A percentile compares a stretch with the other conserved stretches of the same genome.
Conservation (phyloP, 2,329 filamentous ascomycete species). For the Juglanconis sp. region DNA sequence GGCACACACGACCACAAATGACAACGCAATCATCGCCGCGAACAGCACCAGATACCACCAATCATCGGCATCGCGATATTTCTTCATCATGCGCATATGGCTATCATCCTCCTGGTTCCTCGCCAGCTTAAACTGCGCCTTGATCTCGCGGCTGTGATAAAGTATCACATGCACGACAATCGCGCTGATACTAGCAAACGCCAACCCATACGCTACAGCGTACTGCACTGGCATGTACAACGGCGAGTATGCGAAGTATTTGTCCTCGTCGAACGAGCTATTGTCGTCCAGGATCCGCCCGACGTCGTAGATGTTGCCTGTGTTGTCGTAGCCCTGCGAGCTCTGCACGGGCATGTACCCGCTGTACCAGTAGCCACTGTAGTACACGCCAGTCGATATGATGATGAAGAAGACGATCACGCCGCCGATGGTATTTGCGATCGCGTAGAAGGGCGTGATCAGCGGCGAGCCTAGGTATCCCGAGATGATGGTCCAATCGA, state of each 20-base stretch:
- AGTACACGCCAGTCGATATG: conserved; percentile 58
- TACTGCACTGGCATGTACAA: conserved; percentile 63
- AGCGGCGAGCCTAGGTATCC: conserved; percentile 49
- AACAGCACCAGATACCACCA: conserved; percentile 57
- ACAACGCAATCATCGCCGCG: conserved; percentile 50
- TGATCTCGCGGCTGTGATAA: conserved; percentile 55
- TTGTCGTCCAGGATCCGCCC: conserved; percentile 55
- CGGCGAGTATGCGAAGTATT: conserved; percentile 63
- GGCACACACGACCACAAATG: conserved; percentile 51
- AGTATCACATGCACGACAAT: conserved; percentile 54
- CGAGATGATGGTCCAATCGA: conserved; percentile 41
- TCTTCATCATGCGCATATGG: conserved; percentile 60
- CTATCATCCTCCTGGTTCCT: conserved; percentile 56
- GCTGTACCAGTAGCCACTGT: conserved; percentile 53
- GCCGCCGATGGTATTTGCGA: conserved; percentile 52
- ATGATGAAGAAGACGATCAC: conserved; percentile 54
- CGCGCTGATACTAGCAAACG: conserved; percentile 64
- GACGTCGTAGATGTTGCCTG: conserved; percentile 57
- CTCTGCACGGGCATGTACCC: conserved; percentile 62
- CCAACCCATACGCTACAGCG: conserved; percentile 57
- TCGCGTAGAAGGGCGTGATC: conserved; percentile 52
- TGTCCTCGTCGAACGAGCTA: conserved; percentile 55
- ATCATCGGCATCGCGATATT: conserved; percentile 56
- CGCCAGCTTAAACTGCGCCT: conserved; percentile 51
- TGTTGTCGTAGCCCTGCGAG: conserved; percentile 63